Base-by-base conservation (phyloP, 192 early-diverging fungal genomes). In the Podochytrium sp. region DNA sequence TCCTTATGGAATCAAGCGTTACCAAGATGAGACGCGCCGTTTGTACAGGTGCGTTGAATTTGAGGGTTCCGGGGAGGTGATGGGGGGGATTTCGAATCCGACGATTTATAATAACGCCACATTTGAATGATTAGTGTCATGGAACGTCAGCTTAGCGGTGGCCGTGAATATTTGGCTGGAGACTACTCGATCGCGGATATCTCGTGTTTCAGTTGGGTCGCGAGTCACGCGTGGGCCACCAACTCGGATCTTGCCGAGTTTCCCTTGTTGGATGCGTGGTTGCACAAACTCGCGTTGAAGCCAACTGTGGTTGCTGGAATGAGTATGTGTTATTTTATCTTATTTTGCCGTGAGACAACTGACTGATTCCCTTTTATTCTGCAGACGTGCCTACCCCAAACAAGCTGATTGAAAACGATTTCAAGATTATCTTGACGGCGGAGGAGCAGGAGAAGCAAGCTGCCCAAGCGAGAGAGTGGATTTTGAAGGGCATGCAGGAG, bases 141-240 rank as follows among this genome's bases (percentile, higher is more conserved):
- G 75, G 75, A 76, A 51, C 43, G 5, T 53, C 66, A 65, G 2
- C 49, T 76, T 23, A 12, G 42, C 0, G 57, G 61, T 12, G 75
- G 73, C 2, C 23, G 70, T n/a, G 58, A 76, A 7, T 76, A 62
- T 25, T 57, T 77, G 34, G 76, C 75, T 12, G 79, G 76, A 16
- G 65, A 74, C 35, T 85, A 71, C 64, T 80, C 79, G 38, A 57
- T 89, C 47, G 85, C 87, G 2, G 87, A 89, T 41, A 86, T 86
- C 65, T 74, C 79, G 10, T 80, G 64, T 64, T 89, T 78, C 65
- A 39, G 65, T 18, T 87, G 85, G 85, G 72, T 66, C 10, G 66
- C 73, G n/a, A 62, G 7, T 7, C 37, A 75, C 55, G 53, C 52
- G 30, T 75, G 74, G 57, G 50, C 51, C 34, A 32, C 34, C 4